Conservation (phyloP, 345 rosid genomes). For the Linum trigynum region DNA sequence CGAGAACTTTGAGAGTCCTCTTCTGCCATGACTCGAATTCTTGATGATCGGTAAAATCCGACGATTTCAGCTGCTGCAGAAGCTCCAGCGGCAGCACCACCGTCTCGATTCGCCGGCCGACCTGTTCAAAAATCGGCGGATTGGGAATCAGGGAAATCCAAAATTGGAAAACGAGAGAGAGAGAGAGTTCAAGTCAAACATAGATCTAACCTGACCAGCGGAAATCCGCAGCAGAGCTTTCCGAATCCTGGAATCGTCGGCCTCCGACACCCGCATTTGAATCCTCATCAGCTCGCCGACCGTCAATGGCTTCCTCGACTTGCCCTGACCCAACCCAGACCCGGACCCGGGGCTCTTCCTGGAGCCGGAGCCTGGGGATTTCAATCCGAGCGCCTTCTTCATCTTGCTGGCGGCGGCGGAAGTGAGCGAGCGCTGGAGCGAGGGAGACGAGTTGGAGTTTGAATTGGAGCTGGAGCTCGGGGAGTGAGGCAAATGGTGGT, state of each 20-base stretch:
- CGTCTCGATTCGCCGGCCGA: slow-evolving; percentile 78
- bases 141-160: neutral
- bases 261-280: slow-evolving; percentile 80
- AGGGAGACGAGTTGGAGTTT: slow-evolving; percentile 36
- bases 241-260: slow-evolving; percentile 75
- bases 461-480: slow-evolving; percentile 19
- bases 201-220: slow-evolving; percentile 64
- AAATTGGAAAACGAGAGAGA: neutral
- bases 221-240: slow-evolving; percentile 78
- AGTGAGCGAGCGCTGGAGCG: slow-evolving; percentile 77
- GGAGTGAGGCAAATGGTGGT: slow-evolving; percentile 25
- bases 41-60: slow-evolving; percentile 82
- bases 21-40: slow-evolving; percentile 84
- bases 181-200: neutral
- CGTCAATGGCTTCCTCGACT: slow-evolving; percentile 52
- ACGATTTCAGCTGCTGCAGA: slow-evolving; percentile 78
- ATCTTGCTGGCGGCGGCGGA: slow-evolving; percentile 87
- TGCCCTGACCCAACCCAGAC: slow-evolving; percentile 47
- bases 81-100: slow-evolving; percentile 84
- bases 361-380: slow-evolving; percentile 60
- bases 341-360: slow-evolving; percentile 60
- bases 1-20: slow-evolving; percentile 75
- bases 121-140: slow-evolving; percentile 29
- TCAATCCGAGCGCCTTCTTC: slow-evolving; percentile 89
- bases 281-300: slow-evolving; percentile 87